Percentiles rank a stretch among this genome's conserved stretches.
Conservation (phyloP, 2,329 filamentous ascomycete species). For the Fusarium sp. region DNA sequence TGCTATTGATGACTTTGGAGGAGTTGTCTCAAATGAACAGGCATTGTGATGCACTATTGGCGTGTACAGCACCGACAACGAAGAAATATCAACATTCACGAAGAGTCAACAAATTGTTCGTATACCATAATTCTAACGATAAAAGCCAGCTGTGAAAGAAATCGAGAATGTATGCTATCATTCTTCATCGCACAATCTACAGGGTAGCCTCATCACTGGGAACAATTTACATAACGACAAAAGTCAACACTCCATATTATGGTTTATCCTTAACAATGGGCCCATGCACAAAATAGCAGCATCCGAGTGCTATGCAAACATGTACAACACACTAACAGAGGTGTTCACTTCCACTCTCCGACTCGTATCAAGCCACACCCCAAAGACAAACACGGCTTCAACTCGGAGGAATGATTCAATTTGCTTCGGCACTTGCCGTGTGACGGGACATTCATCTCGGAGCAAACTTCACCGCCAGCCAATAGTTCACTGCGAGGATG, state of each 20-base stretch:
- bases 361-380: background rate
- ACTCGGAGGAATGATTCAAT: slow-evolving; percentile 18
- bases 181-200: background rate
- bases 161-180: too few species aligned
- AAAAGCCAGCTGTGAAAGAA: too few species aligned
- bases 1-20: too few species aligned
- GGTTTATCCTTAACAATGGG: background rate
- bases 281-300: background rate
- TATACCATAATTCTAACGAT: too few species aligned
- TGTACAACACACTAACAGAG: background rate
- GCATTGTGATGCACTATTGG: too few species aligned
- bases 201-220: background rate
- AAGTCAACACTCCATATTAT: background rate
- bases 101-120: too few species aligned
- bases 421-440: slow-evolving; percentile 1
- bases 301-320: background rate
- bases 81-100: too few species aligned
- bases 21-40: too few species aligned
- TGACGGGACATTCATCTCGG: slow-evolving; percentile 5
- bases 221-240: too few species aligned
- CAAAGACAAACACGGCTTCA: background rate
- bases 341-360: background rate
- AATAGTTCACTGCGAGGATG: background rate
- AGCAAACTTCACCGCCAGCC: slow-evolving; percentile 3
- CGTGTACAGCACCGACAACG: too few species aligned